These are phyloP conservation scores for Pseudocercospora eumusae DNA, from an alignment of 2,329 filamentous ascomycete species.

Conservation along the genomic window DNA sequence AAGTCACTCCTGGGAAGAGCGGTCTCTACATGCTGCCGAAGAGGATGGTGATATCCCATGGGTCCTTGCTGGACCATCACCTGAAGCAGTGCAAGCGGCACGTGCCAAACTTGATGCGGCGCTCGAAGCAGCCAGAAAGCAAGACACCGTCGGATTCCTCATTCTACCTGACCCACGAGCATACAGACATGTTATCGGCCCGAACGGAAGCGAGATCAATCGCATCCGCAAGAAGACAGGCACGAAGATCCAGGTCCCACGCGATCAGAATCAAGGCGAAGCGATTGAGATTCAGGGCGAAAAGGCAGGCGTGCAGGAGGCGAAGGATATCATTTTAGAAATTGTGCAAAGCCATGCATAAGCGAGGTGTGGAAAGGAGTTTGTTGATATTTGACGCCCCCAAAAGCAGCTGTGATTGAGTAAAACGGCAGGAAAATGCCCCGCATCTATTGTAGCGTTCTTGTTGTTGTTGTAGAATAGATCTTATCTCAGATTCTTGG, in stretches of 20 bases:
- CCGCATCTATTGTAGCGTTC: background rate
- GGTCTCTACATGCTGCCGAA: constrained; percentile 72
- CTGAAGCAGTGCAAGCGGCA: constrained; percentile 80
- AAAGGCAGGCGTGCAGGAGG: constrained; percentile 78
- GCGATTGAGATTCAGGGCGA: constrained; percentile 87
- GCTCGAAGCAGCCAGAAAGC: constrained; percentile 69
- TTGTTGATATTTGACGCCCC: background rate
- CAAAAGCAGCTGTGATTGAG: background rate
- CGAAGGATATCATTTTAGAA: constrained; percentile 83
- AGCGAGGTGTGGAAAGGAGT: background rate
- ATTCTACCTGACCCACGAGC: constrained; percentile 85
- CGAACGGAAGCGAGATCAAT: constrained; percentile 88
- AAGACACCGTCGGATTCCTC: constrained; percentile 77
- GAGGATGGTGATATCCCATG: constrained; percentile 71
- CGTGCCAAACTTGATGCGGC: constrained; percentile 72
- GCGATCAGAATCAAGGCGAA: constrained; percentile 71
- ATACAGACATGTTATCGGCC: constrained; percentile 87
- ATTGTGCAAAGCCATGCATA: constrained; percentile 60
- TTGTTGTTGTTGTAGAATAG: background rate
- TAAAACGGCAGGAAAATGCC: background rate
- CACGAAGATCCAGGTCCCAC: constrained; percentile 81
- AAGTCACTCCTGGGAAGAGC: constrained; percentile 79
- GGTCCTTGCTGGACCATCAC: constrained; percentile 72
- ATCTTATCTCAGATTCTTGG: background rate
- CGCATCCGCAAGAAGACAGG: constrained; percentile 87